phyloP scores from a whole-genome alignment of 208 protist species.

The Crithidia acanthocephali region DNA sequence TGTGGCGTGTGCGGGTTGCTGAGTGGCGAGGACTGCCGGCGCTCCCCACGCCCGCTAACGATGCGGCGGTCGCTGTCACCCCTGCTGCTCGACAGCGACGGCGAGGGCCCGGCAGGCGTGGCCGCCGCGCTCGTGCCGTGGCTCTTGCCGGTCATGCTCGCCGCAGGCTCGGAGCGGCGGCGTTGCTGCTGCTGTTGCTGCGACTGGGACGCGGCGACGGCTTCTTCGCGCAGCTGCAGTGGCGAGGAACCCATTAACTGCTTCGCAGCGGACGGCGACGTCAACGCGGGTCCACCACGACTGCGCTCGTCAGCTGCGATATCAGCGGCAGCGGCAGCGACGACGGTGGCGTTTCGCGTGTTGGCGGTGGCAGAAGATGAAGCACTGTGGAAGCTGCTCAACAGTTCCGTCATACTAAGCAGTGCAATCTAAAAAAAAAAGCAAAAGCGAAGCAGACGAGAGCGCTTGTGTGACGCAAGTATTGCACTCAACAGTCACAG shows the following conservation, averaged over 20 bases:
- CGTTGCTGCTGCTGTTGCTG: slow-evolving; percentile 10
- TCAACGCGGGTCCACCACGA: not conserved
- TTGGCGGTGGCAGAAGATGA: slow-evolving; percentile 7
- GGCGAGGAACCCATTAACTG: slow-evolving; percentile 16
- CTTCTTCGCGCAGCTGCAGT: slow-evolving; percentile 23
- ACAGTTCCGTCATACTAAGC: slow-evolving; percentile 12
- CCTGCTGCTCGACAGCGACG: slow-evolving; percentile 3
- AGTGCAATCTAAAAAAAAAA: slow-evolving; percentile 5
- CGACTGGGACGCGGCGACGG: not conserved
- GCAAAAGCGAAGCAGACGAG: not conserved
- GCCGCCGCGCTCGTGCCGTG: not conserved
- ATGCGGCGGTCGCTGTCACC: not conserved
- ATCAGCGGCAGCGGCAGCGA: not conserved
- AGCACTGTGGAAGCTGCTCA: slow-evolving; percentile 13
- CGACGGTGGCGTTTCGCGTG: slow-evolving; percentile 1
- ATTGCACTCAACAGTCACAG: no score
- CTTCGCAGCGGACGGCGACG: not conserved
- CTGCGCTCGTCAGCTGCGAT: not conserved
- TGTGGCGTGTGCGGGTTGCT: not conserved
- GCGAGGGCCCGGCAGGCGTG: slow-evolving; percentile 7
- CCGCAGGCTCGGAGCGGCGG: slow-evolving; percentile 1
- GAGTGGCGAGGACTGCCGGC: slow-evolving; percentile 9
- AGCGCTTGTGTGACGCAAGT: no score
- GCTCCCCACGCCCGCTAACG: not conserved
- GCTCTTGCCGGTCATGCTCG: not conserved